phyloP scores from a whole-genome alignment of 2,329 filamentous ascomycete genomes.

The Tolypocladium tropicale region DNA sequence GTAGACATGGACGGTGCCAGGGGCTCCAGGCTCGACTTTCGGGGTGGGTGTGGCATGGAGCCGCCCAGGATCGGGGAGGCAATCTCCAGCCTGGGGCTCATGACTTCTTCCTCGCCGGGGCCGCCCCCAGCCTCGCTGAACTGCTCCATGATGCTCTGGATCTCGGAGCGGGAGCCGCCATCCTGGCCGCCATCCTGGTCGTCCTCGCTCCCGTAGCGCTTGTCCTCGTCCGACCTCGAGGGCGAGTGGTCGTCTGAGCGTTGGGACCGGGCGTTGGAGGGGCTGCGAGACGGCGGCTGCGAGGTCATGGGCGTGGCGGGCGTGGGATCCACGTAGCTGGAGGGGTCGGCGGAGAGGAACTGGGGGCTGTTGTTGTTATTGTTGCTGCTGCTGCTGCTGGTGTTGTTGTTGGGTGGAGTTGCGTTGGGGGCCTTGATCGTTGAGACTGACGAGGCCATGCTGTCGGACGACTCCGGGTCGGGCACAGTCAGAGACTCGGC shows the following conservation, averaged over 20 bases:
- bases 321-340: slow-evolving; percentile 45
- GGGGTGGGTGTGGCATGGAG: slow-evolving; percentile 61
- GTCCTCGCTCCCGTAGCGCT: slow-evolving; percentile 46
- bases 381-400: too few relatives aligned
- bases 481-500: slow-evolving; percentile 5
- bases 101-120: slow-evolving; percentile 70
- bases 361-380: slow-evolving; percentile 25
- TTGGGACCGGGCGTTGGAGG: slow-evolving; percentile 42
- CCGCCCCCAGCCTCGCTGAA: slow-evolving; percentile 69
- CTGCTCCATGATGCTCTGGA: slow-evolving; percentile 96
- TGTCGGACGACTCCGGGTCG: slow-evolving; percentile 13
- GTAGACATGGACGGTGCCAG: slow-evolving; percentile 40
- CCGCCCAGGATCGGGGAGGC: slow-evolving; percentile 67
- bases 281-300: slow-evolving; percentile 47
- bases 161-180: slow-evolving; percentile 68
- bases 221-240: slow-evolving; percentile 48
- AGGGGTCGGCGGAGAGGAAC: slow-evolving; percentile 37
- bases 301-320: slow-evolving; percentile 45
- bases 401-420: slow-evolving; percentile 21
- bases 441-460: slow-evolving; percentile 35
- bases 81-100: slow-evolving; percentile 79
- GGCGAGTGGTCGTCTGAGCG: slow-evolving; percentile 37
- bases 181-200: slow-evolving; percentile 58
- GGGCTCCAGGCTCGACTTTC: slow-evolving; percentile 79
- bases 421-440: slow-evolving; percentile 37